These are phyloP conservation scores for Reticulascus tulasneorum DNA, from an alignment of 2,329 filamentous ascomycete genomes.

Conservation along the genomic window DNA sequence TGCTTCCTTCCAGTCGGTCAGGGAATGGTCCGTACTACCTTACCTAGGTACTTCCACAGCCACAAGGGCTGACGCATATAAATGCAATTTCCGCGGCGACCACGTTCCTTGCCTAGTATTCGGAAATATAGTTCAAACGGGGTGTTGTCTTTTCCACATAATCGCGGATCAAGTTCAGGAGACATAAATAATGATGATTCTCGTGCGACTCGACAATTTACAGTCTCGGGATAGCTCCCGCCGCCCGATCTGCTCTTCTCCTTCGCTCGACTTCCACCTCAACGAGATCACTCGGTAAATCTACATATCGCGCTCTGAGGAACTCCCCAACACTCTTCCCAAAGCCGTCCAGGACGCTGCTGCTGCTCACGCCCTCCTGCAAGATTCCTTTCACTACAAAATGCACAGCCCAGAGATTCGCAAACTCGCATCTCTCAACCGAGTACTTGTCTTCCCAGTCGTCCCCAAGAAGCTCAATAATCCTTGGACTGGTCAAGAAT, in stretches of 20 bases:
- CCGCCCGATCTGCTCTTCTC: background rate
- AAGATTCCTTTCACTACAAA: conserved; percentile 42
- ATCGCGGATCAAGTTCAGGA: too few relatives aligned
- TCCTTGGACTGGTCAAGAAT: conserved; percentile 30
- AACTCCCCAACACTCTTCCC: conserved; percentile 51
- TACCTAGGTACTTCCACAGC: too few relatives aligned
- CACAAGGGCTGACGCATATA: too few relatives aligned
- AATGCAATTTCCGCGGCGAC: too few relatives aligned
- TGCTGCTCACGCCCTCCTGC: conserved; percentile 42
- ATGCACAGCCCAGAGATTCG: conserved; percentile 35
- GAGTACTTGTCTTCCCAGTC: conserved; percentile 36
- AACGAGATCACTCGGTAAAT: conserved; percentile 21
- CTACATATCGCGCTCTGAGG: conserved; percentile 27
- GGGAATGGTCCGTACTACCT: too few relatives aligned
- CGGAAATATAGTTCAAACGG: too few relatives aligned
- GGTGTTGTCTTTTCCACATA: too few relatives aligned
- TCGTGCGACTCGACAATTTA: too few relatives aligned
- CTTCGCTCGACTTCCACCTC: conserved; percentile 16
- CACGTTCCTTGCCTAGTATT: too few relatives aligned
- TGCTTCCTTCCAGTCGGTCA: too few relatives aligned
- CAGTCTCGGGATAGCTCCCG: too few relatives aligned
- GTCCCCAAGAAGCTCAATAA: conserved; percentile 36
- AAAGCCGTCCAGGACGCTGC: conserved; percentile 41
- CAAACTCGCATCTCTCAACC: conserved; percentile 43
- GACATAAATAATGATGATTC: too few relatives aligned